phyloP scores from a whole-genome alignment of 169 alveolate genomes.

The Cryptosporidium sp. region DNA sequence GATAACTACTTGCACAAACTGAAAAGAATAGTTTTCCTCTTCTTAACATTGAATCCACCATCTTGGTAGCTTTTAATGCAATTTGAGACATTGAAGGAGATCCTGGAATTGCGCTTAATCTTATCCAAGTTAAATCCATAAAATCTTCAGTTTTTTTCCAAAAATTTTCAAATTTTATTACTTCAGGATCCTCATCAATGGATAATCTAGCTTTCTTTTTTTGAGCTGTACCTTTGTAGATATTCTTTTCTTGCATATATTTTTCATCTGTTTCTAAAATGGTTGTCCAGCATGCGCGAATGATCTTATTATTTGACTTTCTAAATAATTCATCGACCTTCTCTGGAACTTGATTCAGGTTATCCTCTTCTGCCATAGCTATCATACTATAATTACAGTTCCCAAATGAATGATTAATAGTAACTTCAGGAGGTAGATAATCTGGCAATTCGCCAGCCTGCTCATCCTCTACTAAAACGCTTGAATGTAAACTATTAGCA shows the following conservation, averaged over 20 bases:
- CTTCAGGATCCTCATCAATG: slow-evolving; percentile 67
- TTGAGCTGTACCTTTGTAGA: neutral
- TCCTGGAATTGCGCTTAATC: slow-evolving; percentile 73
- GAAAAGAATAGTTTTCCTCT: slow-evolving; percentile 19
- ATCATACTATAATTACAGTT: slow-evolving; percentile 42
- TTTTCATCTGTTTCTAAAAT: slow-evolving; percentile 43
- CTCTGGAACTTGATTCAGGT: slow-evolving; percentile 49
- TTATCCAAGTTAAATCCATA: slow-evolving; percentile 52
- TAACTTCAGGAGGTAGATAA: slow-evolving; percentile 42
- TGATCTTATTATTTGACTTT: slow-evolving; percentile 51
- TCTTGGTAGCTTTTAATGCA: slow-evolving; percentile 23
- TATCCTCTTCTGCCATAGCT: slow-evolving; percentile 75
- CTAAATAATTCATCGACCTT: slow-evolving; percentile 44
- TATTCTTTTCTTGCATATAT: slow-evolving; percentile 13
- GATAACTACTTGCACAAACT: slow-evolving; percentile 51
- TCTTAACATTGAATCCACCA: slow-evolving; percentile 28
- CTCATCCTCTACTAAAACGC: slow-evolving; percentile 55
- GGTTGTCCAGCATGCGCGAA: slow-evolving; percentile 63
- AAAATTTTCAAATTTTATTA: slow-evolving; percentile 34
- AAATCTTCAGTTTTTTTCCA: slow-evolving; percentile 49
- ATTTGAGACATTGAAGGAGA: slow-evolving; percentile 73
- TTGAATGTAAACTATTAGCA: neutral
- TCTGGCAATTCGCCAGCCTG: slow-evolving; percentile 39
- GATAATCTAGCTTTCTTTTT: slow-evolving; percentile 21
- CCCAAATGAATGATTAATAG: slow-evolving; percentile 67